Evolutionary conservation across 441 rosid genomes (phyloP).

Genomic region (Populus hybrid): DNA sequence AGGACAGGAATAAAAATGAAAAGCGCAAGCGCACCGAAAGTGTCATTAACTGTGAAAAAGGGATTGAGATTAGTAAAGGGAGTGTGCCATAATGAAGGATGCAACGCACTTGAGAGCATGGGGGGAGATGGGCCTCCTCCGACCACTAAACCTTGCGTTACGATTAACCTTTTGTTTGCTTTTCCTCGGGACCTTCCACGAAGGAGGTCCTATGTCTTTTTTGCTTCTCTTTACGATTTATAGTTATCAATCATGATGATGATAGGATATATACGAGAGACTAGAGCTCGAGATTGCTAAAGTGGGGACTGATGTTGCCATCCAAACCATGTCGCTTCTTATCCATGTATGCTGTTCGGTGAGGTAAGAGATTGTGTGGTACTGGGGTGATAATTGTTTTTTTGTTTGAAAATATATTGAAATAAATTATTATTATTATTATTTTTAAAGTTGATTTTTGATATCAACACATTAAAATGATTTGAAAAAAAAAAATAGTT

Average conservation of each 20-base stretch:
- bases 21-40: conserved; percentile 18
- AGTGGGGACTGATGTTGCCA: background rate
- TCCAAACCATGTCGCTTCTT: background rate
- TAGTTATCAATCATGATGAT: background rate
- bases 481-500: too few species aligned
- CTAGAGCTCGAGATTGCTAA: background rate
- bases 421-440: too few species aligned
- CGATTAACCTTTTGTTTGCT: conserved; percentile 30
- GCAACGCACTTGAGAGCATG: conserved; percentile 40
- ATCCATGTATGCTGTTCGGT: background rate
- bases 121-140: conserved; percentile 29
- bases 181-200: conserved; percentile 30
- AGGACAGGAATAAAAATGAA: background rate
- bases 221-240: background rate
- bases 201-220: background rate
- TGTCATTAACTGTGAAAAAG: conserved; percentile 5
- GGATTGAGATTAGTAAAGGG: conserved; percentile 3
- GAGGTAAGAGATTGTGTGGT: too few species aligned
- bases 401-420: too few species aligned
- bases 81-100: conserved; percentile 26
- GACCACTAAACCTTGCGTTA: conserved; percentile 33
- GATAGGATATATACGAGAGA: background rate
- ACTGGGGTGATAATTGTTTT: too few species aligned
- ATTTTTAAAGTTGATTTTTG: too few species aligned
- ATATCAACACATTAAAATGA: too few species aligned